A percentile compares a stretch with the other conserved stretches of the same genome.
These are phyloP conservation scores for Capronia epimyces DNA, from an alignment of 2,329 filamentous ascomycete genomes.

Conservation along the genomic window DNA sequence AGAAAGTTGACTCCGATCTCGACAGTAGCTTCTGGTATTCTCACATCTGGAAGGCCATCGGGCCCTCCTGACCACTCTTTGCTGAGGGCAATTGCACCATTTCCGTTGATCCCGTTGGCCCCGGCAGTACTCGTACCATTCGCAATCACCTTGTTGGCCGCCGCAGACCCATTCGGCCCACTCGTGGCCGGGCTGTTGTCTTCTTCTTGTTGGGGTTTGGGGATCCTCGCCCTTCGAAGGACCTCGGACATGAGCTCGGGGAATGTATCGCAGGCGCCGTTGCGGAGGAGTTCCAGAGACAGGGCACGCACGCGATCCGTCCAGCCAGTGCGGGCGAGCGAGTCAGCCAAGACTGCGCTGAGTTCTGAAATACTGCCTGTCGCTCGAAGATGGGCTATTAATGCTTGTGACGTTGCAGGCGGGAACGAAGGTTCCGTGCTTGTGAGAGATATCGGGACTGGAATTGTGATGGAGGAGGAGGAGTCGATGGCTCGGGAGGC, in stretches of 20 bases:
- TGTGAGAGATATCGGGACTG: slow-evolving; percentile 20
- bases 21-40: slow-evolving; percentile 47
- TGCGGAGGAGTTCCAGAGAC: slow-evolving; percentile 52
- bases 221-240: slow-evolving; percentile 41
- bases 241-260: slow-evolving; percentile 53
- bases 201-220: slow-evolving; percentile 23
- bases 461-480: slow-evolving; percentile 13
- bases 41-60: slow-evolving; percentile 39
- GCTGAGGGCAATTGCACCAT: slow-evolving; percentile 31
- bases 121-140: slow-evolving; percentile 16
- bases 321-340: slow-evolving; percentile 56
- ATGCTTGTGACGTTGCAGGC: slow-evolving; percentile 16
- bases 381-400: slow-evolving; percentile 25
- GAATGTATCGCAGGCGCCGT: slow-evolving; percentile 53
- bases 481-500: slow-evolving; percentile 1
- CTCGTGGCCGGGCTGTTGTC: slow-evolving; percentile 17
- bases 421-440: slow-evolving; percentile 14
- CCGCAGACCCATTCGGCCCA: slow-evolving; percentile 18
- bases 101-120: slow-evolving; percentile 18
- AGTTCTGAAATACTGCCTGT: slow-evolving; percentile 51
- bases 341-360: slow-evolving; percentile 50
- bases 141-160: slow-evolving; percentile 11
- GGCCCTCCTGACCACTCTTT: slow-evolving; percentile 36
- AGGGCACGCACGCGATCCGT: slow-evolving; percentile 51
- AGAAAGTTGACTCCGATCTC: slow-evolving; percentile 48